phyloP scores from a whole-genome alignment of 495 filamentous ascomycete genomes.

The Penicillium simplicissimum region DNA sequence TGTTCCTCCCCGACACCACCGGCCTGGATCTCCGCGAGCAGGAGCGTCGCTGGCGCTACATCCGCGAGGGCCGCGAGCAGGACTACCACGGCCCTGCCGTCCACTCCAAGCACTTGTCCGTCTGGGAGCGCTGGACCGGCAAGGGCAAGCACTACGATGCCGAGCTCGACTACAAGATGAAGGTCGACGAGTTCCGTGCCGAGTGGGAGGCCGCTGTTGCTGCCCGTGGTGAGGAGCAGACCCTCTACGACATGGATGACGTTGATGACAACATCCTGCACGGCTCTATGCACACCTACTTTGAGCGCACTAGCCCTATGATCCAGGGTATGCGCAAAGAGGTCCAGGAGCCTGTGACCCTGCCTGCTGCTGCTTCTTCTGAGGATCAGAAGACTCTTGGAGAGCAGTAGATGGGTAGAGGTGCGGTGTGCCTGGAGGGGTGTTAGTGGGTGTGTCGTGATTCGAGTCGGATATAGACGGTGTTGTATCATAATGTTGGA shows the following conservation, averaged over 20 bases:
- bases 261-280: conserved; percentile 28
- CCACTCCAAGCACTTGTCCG: conserved; percentile 76
- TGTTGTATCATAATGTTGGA: conserved; percentile 4
- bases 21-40: conserved; percentile 91
- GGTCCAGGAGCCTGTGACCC: conserved; percentile 14
- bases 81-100: conserved; percentile 89
- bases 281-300: conserved; percentile 45
- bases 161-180: conserved; percentile 70
- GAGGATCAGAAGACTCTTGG: conserved; percentile 20
- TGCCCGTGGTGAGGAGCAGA: conserved; percentile 43
- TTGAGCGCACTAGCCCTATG: conserved; percentile 48
- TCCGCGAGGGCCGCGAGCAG: conserved; percentile 66
- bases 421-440: not conserved
- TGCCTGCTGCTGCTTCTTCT: conserved; percentile 16
- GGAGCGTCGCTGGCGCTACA: conserved; percentile 80
- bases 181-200: conserved; percentile 72
- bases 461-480: not conserved
- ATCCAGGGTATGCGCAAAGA: conserved; percentile 42
- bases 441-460: not conserved
- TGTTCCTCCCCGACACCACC: conserved; percentile 89
- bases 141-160: conserved; percentile 78
- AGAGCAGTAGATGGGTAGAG: conserved; percentile 13
- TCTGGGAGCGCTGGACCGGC: conserved; percentile 64
- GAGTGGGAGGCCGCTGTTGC: conserved; percentile 62
- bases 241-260: conserved; percentile 13